Conservation (phyloP, 1,284 basidiomycete species). For the Marasmius fiardii region DNA sequence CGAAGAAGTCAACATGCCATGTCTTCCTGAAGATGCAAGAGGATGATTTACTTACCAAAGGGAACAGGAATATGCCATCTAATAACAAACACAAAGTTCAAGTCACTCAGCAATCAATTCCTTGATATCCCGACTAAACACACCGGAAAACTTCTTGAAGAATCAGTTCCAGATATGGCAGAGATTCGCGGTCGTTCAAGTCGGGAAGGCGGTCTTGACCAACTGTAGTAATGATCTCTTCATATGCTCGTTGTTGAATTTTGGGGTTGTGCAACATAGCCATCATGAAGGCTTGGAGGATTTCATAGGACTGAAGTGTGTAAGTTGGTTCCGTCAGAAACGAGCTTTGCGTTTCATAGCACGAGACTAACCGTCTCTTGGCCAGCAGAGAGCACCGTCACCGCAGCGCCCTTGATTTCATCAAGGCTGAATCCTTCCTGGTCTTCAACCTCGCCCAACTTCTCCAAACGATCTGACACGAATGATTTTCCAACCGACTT, state of each 20-base stretch:
- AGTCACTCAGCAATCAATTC: neutral
- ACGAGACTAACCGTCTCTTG: neutral
- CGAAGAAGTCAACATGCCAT: too few relatives aligned
- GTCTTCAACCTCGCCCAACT: neutral
- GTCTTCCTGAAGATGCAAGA: too few relatives aligned
- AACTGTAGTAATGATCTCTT: slow-evolving; percentile 10
- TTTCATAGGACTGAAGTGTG: slow-evolving; percentile 36
- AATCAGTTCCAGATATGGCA: slow-evolving; percentile 14
- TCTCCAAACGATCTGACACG: neutral
- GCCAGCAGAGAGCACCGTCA: neutral
- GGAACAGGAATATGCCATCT: too few relatives aligned
- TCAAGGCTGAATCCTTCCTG: neutral
- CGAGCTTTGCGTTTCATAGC: neutral
- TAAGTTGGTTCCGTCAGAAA: neutral
- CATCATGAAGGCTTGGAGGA: slow-evolving; percentile 43
- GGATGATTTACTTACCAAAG: too few relatives aligned
- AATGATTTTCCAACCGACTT: neutral
- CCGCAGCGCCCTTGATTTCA: neutral
- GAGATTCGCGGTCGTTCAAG: slow-evolving; percentile 8
- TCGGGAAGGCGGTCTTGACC: slow-evolving; percentile 11
- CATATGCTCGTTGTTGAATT: slow-evolving; percentile 23
- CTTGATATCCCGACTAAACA: neutral
- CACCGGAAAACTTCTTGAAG: slow-evolving; percentile 14
- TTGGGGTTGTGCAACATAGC: slow-evolving; percentile 46
- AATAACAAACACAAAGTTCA: too few relatives aligned